phyloP scores from a whole-genome alignment of 1,284 basidiomycete genomes.

The Tilletiaria anomala region DNA sequence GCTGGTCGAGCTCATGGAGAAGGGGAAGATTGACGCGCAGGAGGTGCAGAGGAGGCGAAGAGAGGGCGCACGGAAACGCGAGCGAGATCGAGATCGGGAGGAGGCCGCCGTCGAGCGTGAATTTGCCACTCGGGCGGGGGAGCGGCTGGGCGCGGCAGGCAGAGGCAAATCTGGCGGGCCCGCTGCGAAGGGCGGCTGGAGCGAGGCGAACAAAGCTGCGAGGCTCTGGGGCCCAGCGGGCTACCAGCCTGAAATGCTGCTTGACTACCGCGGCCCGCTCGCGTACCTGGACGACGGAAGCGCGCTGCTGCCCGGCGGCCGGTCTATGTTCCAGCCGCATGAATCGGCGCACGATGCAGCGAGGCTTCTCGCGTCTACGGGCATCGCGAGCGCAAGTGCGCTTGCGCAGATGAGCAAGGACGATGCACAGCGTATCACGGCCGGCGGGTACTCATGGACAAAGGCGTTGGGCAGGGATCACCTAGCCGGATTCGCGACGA shows the following conservation, averaged over 20 bases:
- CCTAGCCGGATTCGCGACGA: background rate
- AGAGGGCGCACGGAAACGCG: constrained; percentile 7
- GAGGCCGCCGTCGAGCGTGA: constrained; percentile 2
- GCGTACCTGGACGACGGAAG: constrained; percentile 24
- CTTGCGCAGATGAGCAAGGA: background rate
- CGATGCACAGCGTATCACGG: background rate
- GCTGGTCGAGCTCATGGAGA: constrained; percentile 19
- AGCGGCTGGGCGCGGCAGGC: constrained; percentile 2
- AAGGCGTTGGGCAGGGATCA: background rate
- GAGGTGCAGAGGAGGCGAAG: constrained; percentile 10
- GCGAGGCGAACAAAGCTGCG: background rate
- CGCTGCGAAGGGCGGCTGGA: constrained; percentile 3
- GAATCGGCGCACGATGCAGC: background rate
- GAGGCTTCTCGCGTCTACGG: background rate
- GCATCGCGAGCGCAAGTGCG: background rate
- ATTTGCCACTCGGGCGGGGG: background rate
- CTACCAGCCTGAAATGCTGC: constrained; percentile 20
- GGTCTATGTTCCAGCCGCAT: background rate
- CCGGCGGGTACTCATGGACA: background rate
- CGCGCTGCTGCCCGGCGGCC: too few species aligned
- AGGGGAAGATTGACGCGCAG: constrained; percentile 4
- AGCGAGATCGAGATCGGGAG: constrained; percentile 11
- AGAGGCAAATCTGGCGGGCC: constrained; percentile 3
- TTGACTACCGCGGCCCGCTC: constrained; percentile 28
- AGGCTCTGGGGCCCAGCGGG: background rate